These are phyloP conservation scores for Colletotrichum nymphaeae DNA, from an alignment of 2,329 filamentous ascomycete genomes.

Conservation along the genomic window DNA sequence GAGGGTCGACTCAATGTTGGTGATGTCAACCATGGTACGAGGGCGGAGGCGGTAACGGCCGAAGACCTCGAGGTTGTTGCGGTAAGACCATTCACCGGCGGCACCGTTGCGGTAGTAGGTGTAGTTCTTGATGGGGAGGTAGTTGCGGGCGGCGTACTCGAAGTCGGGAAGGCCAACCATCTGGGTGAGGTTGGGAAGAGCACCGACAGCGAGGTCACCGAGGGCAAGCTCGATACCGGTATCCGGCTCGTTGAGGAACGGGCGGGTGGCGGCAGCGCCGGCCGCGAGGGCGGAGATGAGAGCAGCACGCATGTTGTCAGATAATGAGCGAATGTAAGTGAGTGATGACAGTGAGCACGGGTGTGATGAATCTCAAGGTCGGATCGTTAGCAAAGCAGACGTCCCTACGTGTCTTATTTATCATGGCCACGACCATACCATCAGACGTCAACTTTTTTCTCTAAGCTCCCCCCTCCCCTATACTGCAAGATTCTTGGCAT, in stretches of 20 bases:
- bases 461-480: conserved; percentile 3
- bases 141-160: conserved; percentile 61
- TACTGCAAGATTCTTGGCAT: neutral
- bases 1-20: conserved; percentile 52
- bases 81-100: conserved; percentile 66
- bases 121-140: conserved; percentile 59
- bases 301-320: conserved; percentile 41
- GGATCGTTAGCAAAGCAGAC: neutral
- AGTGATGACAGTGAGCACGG: conserved; percentile 6
- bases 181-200: conserved; percentile 54
- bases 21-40: conserved; percentile 62
- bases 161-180: conserved; percentile 65
- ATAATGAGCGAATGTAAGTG: conserved; percentile 26
- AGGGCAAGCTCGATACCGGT: conserved; percentile 56
- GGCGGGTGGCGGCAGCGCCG: conserved; percentile 53
- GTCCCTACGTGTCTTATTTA: conserved; percentile 27
- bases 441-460: neutral
- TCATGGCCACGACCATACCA: neutral
- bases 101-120: conserved; percentile 69
- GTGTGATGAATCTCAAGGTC: neutral
- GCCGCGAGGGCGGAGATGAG: conserved; percentile 45
- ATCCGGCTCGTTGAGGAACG: conserved; percentile 58
- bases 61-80: conserved; percentile 67
- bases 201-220: conserved; percentile 45
- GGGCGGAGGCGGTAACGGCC: conserved; percentile 60